Conservation (phyloP, 2,329 filamentous ascomycete species). For the Sordariomycetes sp. region DNA sequence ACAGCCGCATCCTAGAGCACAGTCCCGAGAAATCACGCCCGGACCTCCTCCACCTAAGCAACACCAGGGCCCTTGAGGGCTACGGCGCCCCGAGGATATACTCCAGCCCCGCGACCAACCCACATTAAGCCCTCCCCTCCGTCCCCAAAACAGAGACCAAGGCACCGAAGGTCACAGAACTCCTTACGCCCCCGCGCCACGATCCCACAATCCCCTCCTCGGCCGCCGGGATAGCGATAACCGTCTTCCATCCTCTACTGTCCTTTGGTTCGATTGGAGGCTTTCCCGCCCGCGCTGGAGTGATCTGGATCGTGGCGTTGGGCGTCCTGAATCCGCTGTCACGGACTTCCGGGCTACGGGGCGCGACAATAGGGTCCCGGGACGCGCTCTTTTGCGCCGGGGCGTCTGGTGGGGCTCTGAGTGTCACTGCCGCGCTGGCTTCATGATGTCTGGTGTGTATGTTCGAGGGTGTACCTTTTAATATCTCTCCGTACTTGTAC, state of each 20-base stretch:
- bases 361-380: constrained; percentile 12
- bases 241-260: constrained; percentile 42
- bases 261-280: constrained; percentile 43
- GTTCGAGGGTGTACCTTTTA: background rate
- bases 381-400: background rate
- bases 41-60: background rate
- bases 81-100: constrained; percentile 30
- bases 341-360: constrained; percentile 11
- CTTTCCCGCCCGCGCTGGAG: constrained; percentile 42
- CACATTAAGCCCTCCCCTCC: constrained; percentile 17
- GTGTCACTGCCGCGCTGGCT: background rate
- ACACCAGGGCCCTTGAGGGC: background rate
- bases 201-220: background rate
- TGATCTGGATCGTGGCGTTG: constrained; percentile 37
- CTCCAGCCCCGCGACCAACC: constrained; percentile 20
- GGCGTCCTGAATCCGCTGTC: constrained; percentile 21
- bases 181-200: background rate
- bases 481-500: background rate
- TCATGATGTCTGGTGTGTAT: background rate
- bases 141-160: background rate
- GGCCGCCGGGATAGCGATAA: constrained; percentile 31
- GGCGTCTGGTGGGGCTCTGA: constrained; percentile 1
- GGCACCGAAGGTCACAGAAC: background rate
- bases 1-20: constrained; percentile 24
- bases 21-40: constrained; percentile 8